phyloP scores from a whole-genome alignment of 176 grass and related monocot species.

The Coix lacrymajobi region DNA sequence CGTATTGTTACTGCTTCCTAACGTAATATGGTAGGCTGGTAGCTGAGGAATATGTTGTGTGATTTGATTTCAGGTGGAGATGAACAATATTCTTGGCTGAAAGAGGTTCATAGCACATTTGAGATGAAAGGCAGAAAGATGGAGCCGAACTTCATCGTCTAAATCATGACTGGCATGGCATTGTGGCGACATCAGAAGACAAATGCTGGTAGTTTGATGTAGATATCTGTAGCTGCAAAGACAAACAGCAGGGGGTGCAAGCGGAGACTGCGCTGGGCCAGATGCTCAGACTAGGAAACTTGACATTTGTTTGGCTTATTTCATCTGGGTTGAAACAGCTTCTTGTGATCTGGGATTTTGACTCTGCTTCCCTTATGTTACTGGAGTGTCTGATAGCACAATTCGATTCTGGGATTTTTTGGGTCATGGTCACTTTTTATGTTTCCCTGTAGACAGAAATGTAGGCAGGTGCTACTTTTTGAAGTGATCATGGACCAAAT shows the following conservation, averaged over 20 bases:
- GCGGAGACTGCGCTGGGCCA: not conserved
- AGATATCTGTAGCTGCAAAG: constrained; percentile 20
- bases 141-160: constrained; percentile 22
- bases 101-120: constrained; percentile 37
- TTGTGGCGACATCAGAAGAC: not conserved
- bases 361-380: constrained; percentile 21
- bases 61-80: constrained; percentile 48
- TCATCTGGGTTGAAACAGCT: constrained; percentile 30
- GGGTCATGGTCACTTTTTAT: constrained; percentile 24
- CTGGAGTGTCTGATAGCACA: not conserved
- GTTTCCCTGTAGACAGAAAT: constrained; percentile 15
- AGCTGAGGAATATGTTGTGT: constrained; percentile 6
- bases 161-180: not conserved
- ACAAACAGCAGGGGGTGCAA: constrained; percentile 14
- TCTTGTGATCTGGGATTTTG: constrained; percentile 12
- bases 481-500: constrained; percentile 21
- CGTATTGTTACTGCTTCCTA: not conserved
- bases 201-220: constrained; percentile 11
- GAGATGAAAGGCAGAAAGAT: constrained; percentile 35
- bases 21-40: not conserved
- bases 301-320: constrained; percentile 20
- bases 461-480: constrained; percentile 17
- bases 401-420: constrained; percentile 7
- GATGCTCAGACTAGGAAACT: constrained; percentile 5
- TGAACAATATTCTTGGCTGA: constrained; percentile 55